Base-by-base conservation (phyloP, 1,139 yeast species). In the Suhomyces panamericanus region DNA sequence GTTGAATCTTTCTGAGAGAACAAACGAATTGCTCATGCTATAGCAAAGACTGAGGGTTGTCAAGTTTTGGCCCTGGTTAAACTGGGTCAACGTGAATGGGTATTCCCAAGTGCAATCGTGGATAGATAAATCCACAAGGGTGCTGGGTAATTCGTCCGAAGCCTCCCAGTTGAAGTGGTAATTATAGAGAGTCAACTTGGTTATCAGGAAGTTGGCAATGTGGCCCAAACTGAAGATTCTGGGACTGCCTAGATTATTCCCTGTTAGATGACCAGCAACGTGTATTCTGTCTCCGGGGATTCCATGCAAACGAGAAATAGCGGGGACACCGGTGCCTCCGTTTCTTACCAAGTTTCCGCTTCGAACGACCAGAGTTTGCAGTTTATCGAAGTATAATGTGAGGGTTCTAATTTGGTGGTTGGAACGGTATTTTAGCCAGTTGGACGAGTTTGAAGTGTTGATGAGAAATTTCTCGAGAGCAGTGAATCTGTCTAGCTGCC, bases 91-190 rank as follows among this genome's bases (percentile, higher is more conserved):
- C 9, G 63, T 53, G 47, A 73, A 74, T 1, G 78, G 78, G 41
- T 69, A 73, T 41, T 69, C 75, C 78, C 78, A 74, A 1, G 72
- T 63, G 54, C 78, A 74, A 51, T 73, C 64, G 9, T 54, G 48
- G 6, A 74, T 53, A 3, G 51, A 36, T 13, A 73, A 40, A 39
- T 38, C 33, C 31, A 36, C 35, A 42, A 48, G 41, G 7, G 27
- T 39, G 26, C 26, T 38, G 12, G 37, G 39, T 10, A 38, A 39
- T 7, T 28, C 28, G 24, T 52, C 56, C 4, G 40, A 49, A 6
- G 54, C 53, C 43, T 57, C 66, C 71, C 69, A 70, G 51, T 64
- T 62, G 48, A 68, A 62, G 51, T 69, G 66, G 50, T 70, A 73
- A 17, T 62, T 56, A 35, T 60, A 46, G 4, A 73, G 56, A 6